Conservation (phyloP, 148 eudicot genomes). For the Pharnaceum exiguum region DNA sequence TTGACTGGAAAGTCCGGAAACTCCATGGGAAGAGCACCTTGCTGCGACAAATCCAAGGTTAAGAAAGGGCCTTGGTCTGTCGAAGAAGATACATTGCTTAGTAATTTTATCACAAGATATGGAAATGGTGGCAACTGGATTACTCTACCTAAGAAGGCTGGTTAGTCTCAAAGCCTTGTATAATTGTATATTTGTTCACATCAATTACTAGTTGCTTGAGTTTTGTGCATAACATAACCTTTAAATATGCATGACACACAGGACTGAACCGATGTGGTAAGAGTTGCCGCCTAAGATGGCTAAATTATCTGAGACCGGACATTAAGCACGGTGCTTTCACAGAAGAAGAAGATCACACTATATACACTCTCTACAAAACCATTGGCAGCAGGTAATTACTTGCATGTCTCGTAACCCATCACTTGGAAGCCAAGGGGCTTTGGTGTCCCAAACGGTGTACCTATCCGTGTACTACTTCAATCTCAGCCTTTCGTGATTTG, state of each 20-base stretch:
- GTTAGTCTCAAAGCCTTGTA: conserved; percentile 22
- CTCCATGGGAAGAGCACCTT: conserved; percentile 42
- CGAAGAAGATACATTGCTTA: conserved; percentile 32
- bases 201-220: not conserved
- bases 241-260: conserved; percentile 25
- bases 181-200: not conserved
- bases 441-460: too few species aligned
- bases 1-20: not conserved
- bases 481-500: too few species aligned
- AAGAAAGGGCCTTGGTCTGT: conserved; percentile 38
- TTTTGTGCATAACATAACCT: too few species aligned
- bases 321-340: conserved; percentile 58
- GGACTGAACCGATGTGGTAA: conserved; percentile 64
- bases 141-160: conserved; percentile 25
- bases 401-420: not conserved
- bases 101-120: conserved; percentile 9
- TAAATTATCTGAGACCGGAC: conserved; percentile 58
- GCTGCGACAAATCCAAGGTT: conserved; percentile 35
- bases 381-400: conserved; percentile 54
- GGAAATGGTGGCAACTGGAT: conserved; percentile 40
- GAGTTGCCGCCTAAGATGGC: conserved; percentile 66
- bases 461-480: too few species aligned
- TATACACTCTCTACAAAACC: conserved; percentile 28
- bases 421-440: not conserved
- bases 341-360: conserved; percentile 47